Base-by-base conservation (phyloP, 2,329 filamentous ascomycete species). In the Fusarium neocosmosporiellum region DNA sequence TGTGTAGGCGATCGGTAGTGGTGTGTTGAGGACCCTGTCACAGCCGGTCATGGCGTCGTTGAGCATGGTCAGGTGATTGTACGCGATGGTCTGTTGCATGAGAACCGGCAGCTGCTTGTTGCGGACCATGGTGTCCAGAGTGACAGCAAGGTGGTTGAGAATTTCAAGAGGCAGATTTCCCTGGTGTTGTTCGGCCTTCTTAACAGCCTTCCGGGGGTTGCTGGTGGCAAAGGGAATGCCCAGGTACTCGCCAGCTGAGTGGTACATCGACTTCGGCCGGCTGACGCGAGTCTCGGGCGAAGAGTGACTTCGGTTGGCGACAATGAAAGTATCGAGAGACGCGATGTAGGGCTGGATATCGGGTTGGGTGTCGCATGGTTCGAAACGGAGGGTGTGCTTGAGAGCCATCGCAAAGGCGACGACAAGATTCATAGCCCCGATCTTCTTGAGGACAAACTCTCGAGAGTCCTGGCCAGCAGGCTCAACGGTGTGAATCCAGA, bases 111-210 rank as follows among this genome's bases (percentile, higher is more conserved):
- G 82, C 53, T 89, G 89, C 18, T 86, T 86, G 43, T 89, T 87
- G 36, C 82, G 80, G 46, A 92, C 86, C 63, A 91, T 82, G 54
- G 86, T 85, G 73, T 94, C 90, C 27, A 93, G 82, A 71, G 93
- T 92, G 27, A 89, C 83, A 14, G 89, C 89, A 2, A 96, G 80
- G 78, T 96, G 92, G 77, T 88, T 92, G 29, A 96, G 84, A 60
- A 96, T 93, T 79, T 97, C 94, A 9, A 96, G 86, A 0, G 94
- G 94, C 18, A 96, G 86, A 80, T 96, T 95, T 64, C 94, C 94
- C 14, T 96, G 86, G 0, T 94, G 93, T 71, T 88, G 89, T 69
- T 89, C 88, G 13, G 93, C 88, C 46, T 88, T 87, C 86, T 96
- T 96, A 80, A 96, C 86, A 46, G 88, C 82, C 83, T 95, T 95